Evolutionary conservation across 2,329 filamentous ascomycete genomes (phyloP), one percentile per base, ranked within the genome.

Genomic region (Stagonosporopsis tanaceti): DNA sequence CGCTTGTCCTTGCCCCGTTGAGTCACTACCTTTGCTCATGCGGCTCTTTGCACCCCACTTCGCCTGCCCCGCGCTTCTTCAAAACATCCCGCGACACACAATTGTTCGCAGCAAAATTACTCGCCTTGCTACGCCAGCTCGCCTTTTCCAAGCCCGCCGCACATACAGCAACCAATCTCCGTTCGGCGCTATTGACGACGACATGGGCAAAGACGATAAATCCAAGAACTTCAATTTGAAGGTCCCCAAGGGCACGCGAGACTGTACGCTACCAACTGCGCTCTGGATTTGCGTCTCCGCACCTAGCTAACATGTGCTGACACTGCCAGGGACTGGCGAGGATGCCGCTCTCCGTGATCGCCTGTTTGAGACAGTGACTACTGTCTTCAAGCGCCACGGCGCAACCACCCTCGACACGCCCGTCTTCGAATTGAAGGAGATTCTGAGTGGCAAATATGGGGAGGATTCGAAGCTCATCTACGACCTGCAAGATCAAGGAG

Each of bases 401-500:
- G 73, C 67, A 53, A 72, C 73, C 27, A 75, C 72, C 50, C 69
- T 73, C 59, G 69, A 74, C 59, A 81, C 79, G 93, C 86, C 85
- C 39, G 91, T 95, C 59, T 96, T 96, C 74, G 92, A 96, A 77
- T 82, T 95, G 61, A 89, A 89, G 74, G 92, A 96, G 68, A 94
- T 96, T 63, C 84, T 96, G 37, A 85, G 92, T 20, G 92, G 92
- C 60, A 96, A 96, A 81, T 96, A 96, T 81, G 92, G 92, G 75
- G 92, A 96, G 80, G 92, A 96, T 77, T 91, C 89, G 71, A 94
- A 94, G 77, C 88, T 96, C 76, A 96, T 96, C 78, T 96, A 96
- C 79, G 91, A 96, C 75, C 84, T 95, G 63, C 88, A 90, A 72
- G 92, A 96, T 74, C 92, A 96, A 76, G 92, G 92, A 69, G 92